Evolutionary conservation across 2,329 filamentous ascomycete species (phyloP), one percentile per base, ranked within the genome.

Genomic region (Clonostachys byssicola): DNA sequence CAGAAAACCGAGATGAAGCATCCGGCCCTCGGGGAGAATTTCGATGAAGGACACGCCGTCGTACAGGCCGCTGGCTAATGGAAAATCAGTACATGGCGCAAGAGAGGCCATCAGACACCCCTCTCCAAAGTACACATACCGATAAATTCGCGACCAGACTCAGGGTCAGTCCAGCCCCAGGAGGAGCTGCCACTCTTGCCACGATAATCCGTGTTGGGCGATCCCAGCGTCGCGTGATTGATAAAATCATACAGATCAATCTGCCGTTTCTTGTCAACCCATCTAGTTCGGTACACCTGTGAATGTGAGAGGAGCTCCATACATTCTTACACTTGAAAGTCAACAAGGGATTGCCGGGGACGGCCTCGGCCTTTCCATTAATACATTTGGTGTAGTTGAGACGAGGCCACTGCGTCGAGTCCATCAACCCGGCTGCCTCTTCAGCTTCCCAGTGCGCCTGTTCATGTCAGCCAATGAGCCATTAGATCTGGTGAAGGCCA

Each of bases 201-300:
- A 43, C 49, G 47, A 42, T 47, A 47, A 47, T 55, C 51, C 12
- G 55, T 58, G 16, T 53, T 56, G 49, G 54, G 50, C 51, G 72
- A 75, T 8, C 76, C 77, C 5, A 80, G 67, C 42, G 73, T 68
- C 7, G 71, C 66, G 54, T 81, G 77, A 42, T 68, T 71, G 48
- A 74, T 64, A 60, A 81, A 80, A 58, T 78, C 73, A 55, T 77
- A 73, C 14, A 78, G 65, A 51, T 80, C 76, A 38, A 77, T 67
- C 44, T 49, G n/a, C n/a, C 23, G 23, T 30, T 10, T 30, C 16
- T 10, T 17, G n/a, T 16, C 30, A 10, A 18, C 34, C 16, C 23
- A 30, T 43, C 12, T n/a, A 10, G 12, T 36, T 12, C 42, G 12
- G 13, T 13, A 13, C 13, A 13, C 13, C 17, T 5, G 18, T 20